These are phyloP conservation scores for Hypholoma fasciculare DNA, from an alignment of 768 basidiomycete species.

Conservation along the genomic window DNA sequence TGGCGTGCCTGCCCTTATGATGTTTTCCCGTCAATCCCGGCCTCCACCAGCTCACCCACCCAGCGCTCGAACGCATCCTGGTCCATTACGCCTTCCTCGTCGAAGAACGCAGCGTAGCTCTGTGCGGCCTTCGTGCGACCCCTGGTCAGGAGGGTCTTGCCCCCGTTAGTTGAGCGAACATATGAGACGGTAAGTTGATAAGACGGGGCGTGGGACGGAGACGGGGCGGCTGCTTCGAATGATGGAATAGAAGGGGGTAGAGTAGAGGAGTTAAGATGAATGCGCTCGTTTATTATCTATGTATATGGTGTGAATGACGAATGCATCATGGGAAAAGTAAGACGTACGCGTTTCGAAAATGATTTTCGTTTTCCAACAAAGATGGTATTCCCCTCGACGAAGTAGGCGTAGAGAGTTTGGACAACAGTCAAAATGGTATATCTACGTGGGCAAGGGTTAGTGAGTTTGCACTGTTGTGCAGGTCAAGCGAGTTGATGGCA, in stretches of 20 bases:
- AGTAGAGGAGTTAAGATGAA: conserved; percentile 76
- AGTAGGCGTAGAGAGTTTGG: conserved; percentile 83
- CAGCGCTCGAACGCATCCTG: conserved; percentile 75
- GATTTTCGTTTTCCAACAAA: conserved; percentile 91
- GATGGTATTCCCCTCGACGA: conserved; percentile 80
- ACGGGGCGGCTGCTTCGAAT: conserved; percentile 15
- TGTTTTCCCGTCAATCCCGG: conserved; percentile 69
- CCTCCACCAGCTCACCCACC: conserved; percentile 74
- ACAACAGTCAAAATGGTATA: conserved; percentile 72
- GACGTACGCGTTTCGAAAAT: conserved; percentile 78
- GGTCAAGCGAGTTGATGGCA: background rate
- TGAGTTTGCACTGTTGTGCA: conserved; percentile 3
- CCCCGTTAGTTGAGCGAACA: conserved; percentile 78
- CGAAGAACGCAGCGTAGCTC: conserved; percentile 76
- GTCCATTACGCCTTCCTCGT: conserved; percentile 77
- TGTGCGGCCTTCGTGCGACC: conserved; percentile 58
- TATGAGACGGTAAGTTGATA: conserved; percentile 72
- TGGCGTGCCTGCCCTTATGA: conserved; percentile 25
- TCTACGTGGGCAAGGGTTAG: conserved; percentile 35
- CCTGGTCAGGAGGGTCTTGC: conserved; percentile 81
- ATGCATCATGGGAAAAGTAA: conserved; percentile 23
- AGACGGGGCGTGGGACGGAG: conserved; percentile 50
- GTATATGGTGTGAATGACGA: background rate
- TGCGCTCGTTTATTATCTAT: conserved; percentile 89
- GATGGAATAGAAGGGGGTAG: conserved; percentile 46